Conservation (phyloP, 2,329 filamentous ascomycete genomes). For the Venturia oleaginea region DNA sequence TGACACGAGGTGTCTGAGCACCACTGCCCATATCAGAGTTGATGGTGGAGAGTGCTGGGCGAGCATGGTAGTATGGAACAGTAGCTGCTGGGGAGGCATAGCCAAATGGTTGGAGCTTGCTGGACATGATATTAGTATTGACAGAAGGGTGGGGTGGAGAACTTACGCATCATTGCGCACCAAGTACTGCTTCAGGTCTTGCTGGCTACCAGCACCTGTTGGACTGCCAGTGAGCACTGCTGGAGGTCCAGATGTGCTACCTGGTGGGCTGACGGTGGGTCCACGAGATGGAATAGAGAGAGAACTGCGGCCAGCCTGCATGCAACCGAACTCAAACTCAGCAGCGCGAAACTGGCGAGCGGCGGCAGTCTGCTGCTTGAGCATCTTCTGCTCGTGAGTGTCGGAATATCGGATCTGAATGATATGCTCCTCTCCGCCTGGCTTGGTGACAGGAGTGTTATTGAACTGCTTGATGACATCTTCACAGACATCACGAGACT, state of each 20-base stretch:
- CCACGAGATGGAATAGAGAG: slow-evolving; percentile 25
- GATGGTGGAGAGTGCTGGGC: slow-evolving; percentile 12
- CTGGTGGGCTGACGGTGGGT: slow-evolving; percentile 26
- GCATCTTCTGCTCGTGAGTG: slow-evolving; percentile 89
- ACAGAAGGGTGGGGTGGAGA: slow-evolving; percentile 13
- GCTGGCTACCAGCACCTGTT: background rate
- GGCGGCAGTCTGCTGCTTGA: slow-evolving; percentile 93
- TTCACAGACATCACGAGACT: slow-evolving; percentile 80
- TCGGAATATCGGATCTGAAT: slow-evolving; percentile 95
- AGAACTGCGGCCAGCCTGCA: slow-evolving; percentile 27
- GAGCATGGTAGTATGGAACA: background rate
- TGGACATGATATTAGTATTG: background rate
- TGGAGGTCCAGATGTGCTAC: slow-evolving; percentile 1
- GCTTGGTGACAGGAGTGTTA: slow-evolving; percentile 49
- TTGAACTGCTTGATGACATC: slow-evolving; percentile 81
- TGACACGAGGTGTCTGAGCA: slow-evolving; percentile 11
- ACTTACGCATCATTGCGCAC: slow-evolving; percentile 8
- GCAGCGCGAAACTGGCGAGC: slow-evolving; percentile 92
- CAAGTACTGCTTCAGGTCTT: slow-evolving; percentile 8
- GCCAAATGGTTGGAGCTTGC: background rate
- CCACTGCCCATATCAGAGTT: slow-evolving; percentile 6
- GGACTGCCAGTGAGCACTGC: slow-evolving; percentile 7
- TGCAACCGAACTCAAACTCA: slow-evolving; percentile 57
- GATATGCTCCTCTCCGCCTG: slow-evolving; percentile 67
- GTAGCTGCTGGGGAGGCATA: background rate